Evolutionary conservation across 1,284 basidiomycete genomes (phyloP), one percentile per base, ranked within the genome.

Genomic region (Cystobasidiaceae sp.): DNA sequence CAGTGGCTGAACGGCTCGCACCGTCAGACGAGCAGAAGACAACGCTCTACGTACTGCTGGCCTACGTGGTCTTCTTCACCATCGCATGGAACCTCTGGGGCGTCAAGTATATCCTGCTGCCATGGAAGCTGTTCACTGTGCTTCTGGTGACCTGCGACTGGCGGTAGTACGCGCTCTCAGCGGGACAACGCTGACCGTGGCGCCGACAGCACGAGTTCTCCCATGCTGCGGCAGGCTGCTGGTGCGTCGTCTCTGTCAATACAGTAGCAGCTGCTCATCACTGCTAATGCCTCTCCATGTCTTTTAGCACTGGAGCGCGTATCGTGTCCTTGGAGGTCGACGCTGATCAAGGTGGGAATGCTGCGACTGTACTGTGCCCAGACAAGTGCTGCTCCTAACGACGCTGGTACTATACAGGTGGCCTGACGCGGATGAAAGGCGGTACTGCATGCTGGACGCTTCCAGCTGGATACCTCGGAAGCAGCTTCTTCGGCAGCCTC

Each of bases 361-460:
- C n/a, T n/a, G n/a, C n/a, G n/a, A n/a, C n/a, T n/a, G n/a, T n/a
- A n/a, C n/a, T n/a, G n/a, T n/a, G n/a, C n/a, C n/a, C n/a, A n/a
- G n/a, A n/a, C n/a, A n/a, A n/a, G n/a, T n/a, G n/a, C n/a, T n/a
- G n/a, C n/a, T n/a, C n/a, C n/a, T n/a, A n/a, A n/a, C n/a, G 71
- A 71, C 62, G 71, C 34, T 58, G 68, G 44, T 70, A 75, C 66
- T 75, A n/a, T 30, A 17, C 5, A 55, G 51, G 51, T 6, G 94
- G 94, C 1, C 85, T 87, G 11, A 97, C 94, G 0, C 81, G 84
- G 30, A 97, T 97, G 93, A 85, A 90, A 37, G 93, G 93, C 27
- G 94, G 93, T 0, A 86, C 96, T 43, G 81, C 85, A 9, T 88
- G 87, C 81, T 81, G 94, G 52, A 90, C 90, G 0, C 81, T 91